These are phyloP conservation scores for Mycena venus DNA, from an alignment of 768 basidiomycete genomes.

Conservation along the genomic window DNA sequence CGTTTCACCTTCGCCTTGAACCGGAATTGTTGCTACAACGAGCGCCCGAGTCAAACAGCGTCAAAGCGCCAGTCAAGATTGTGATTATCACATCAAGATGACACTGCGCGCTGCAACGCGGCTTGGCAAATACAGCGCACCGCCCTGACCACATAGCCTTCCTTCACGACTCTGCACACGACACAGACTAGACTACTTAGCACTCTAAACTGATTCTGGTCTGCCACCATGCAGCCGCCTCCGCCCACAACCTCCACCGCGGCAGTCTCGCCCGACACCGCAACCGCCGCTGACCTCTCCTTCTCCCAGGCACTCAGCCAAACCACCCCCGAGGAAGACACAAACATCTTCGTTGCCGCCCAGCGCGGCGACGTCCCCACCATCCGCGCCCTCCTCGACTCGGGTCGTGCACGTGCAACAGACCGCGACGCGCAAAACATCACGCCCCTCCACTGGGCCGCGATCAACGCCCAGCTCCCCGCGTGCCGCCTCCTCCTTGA, in stretches of 20 bases:
- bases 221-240: slow-evolving; percentile 15
- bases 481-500: slow-evolving; percentile 90
- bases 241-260: slow-evolving; percentile 20
- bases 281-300: slow-evolving; percentile 22
- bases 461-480: slow-evolving; percentile 93
- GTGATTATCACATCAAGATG: no score
- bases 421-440: slow-evolving; percentile 93
- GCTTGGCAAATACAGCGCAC: no score
- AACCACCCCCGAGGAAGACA: slow-evolving; percentile 35
- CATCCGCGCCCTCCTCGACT: slow-evolving; percentile 77
- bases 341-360: slow-evolving; percentile 85
- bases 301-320: slow-evolving; percentile 29
- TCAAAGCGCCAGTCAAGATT: no score
- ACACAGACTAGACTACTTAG: background rate
- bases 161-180: no score
- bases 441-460: slow-evolving; percentile 97
- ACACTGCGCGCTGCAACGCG: no score
- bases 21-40: no score
- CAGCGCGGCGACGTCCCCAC: slow-evolving; percentile 86
- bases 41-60: no score
- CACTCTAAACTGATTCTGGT: background rate
- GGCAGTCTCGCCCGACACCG: slow-evolving; percentile 25
- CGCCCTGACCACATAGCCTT: no score
- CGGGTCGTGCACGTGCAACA: slow-evolving; percentile 76
- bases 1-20: no score